Evolutionary conservation across 1,284 basidiomycete genomes (phyloP), one percentile per base, ranked within the genome.

Genomic region (Ceratobasidium sp.): DNA sequence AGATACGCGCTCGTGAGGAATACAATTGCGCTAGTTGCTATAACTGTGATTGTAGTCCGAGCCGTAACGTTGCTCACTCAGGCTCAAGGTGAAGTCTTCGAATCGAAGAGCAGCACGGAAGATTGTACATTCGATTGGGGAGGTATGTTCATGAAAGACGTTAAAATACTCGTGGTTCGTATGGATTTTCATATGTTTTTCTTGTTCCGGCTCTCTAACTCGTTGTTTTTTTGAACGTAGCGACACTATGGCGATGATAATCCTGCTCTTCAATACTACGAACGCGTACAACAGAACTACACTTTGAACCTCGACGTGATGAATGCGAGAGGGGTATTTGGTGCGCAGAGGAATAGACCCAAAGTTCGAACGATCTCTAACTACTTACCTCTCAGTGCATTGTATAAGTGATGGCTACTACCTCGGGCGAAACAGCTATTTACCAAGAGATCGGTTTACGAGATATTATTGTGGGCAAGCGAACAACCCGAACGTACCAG

Each of bases 121-220:
- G 48, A 65, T 31, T 65, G 63, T 31, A 24, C 47, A n/a, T 6
- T 11, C 14, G 63, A 65, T n/a, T 65, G 63, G 63, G 22, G 9
- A 9, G 17, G 24, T 22, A 19, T 22, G 15, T 19, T 47, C 9
- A 29, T 29, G 48, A 33, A 65, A n/a, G 47, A 65, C n/a, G 47
- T 65, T 19, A 65, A 50, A 15, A 51, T 65, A 29, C 33, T 65
- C 33, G 63, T 65, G 45, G 63, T 65, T 51, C 15, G 63, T 65
- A 9, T 33, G 15, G 24, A 19, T 11, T 60, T 22, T 47, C 41
- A 14, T 47, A 44, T 41, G 29, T 8, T 27, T 22, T 47, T 9
- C 22, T 15, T 27, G 22, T 27, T 9, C 6, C 24, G 7, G 47
- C 36, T 9, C 36, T 9, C 15, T 31, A 31, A 41, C 27, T 19